Evolutionary conservation across 148 eudicot species (phyloP), one percentile per base, ranked within the genome.

Genomic region (Vaccinium myrtillus): DNA sequence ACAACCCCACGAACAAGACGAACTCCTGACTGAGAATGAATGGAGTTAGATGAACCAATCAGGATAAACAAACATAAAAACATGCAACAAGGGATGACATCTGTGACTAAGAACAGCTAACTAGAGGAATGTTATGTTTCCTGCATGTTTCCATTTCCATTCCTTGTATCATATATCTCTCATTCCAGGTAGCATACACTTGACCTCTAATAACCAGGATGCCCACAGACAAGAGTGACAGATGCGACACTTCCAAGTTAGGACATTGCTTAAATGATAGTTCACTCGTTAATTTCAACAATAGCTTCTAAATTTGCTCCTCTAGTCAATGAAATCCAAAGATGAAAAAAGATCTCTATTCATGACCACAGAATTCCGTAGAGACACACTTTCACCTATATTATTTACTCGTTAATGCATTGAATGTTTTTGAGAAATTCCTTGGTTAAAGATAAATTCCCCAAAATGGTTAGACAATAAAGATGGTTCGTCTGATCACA

Each of bases 1-100:
- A 97, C 99, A 51, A 94, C 82, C 85, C 98, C 98, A 80, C 91
- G 94, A 75, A 97, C 99, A 80, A 95, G 95, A 83, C 86, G 94
- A 88, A 97, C 98, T 87, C 99, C 99, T 91, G 98, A 91, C 99
- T 97, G 94, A 83, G 90, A 87, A 88, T 53, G 49, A 86, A 87
- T 76, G 75, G 79, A 84, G 54, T 71, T 79, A 82, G 78, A 15
- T 63, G 69, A 78, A 67, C 4, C 21, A 63, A 46, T 54, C 58
- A 32, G 80, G 49, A 50, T 46, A 76, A 61, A 77, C 36, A 48
- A 36, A 15, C 11, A 12, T 9, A 21, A 8, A 7, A 50, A 65
- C 43, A 81, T 49, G 25, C 30, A 13, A 67, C 25, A 7, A 43
- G 67, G 49, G 77, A 39, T 36, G 21, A 16, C 21, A 27, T 11